Evolutionary conservation across 306 rosid species (phyloP).

Genomic region (Cicer yamashitae): DNA sequence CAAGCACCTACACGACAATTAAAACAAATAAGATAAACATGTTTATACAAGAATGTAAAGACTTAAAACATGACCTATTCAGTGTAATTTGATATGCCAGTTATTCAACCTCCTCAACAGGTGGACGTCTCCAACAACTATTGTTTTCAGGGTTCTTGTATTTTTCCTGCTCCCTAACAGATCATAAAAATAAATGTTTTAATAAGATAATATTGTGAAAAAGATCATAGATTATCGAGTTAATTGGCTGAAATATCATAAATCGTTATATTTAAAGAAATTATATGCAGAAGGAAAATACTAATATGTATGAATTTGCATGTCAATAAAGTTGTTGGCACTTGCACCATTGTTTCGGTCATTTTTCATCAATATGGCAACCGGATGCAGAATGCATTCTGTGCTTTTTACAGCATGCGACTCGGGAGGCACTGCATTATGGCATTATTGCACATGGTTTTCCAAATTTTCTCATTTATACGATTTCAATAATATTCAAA

Average conservation of each 20-base stretch:
- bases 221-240: constrained; percentile 21
- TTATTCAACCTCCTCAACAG: constrained; percentile 83
- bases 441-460: constrained; percentile 16
- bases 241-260: constrained; percentile 34
- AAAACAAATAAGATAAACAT: constrained; percentile 27
- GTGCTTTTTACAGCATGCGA: constrained; percentile 3
- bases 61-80: constrained; percentile 36
- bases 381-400: not conserved
- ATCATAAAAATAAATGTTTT: constrained; percentile 37
- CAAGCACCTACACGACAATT: constrained; percentile 65
- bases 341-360: constrained; percentile 26
- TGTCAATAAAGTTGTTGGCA: constrained; percentile 19
- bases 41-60: constrained; percentile 4
- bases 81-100: constrained; percentile 34
- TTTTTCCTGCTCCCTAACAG: constrained; percentile 74
- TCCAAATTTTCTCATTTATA: constrained; percentile 5
- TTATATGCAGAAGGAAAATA: constrained; percentile 13
- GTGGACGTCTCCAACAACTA: constrained; percentile 80
- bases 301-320: not conserved
- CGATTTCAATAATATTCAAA: constrained; percentile 15
- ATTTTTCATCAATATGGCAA: constrained; percentile 12
- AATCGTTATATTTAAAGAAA: not conserved
- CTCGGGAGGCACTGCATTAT: not conserved
- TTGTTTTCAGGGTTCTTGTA: constrained; percentile 75
- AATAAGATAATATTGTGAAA: constrained; percentile 38